Evolutionary conservation across 73 alveolate species (phyloP).

Genomic region (Tetrahymena malaccensis): DNA sequence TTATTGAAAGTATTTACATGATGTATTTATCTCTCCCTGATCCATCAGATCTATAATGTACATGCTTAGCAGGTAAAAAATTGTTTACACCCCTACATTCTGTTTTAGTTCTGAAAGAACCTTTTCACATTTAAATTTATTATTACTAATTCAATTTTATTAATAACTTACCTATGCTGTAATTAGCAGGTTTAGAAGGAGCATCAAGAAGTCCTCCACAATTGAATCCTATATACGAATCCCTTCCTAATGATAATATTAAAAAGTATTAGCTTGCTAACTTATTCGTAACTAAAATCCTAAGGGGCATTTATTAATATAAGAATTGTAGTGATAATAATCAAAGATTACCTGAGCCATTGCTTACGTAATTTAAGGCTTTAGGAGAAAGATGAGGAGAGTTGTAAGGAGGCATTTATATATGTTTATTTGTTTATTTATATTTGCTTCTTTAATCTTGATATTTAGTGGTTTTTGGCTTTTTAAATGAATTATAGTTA

Average conservation of each 20-base stretch:
- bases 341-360: background rate
- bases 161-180: background rate
- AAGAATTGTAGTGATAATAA: background rate
- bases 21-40: conserved; percentile 11
- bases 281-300: no score
- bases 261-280: background rate
- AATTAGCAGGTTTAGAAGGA: background rate
- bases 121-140: background rate
- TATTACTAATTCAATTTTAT: background rate
- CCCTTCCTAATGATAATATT: conserved; percentile 3
- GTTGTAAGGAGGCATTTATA: background rate
- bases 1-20: background rate
- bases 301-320: background rate
- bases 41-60: conserved; percentile 21
- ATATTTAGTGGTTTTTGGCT: background rate
- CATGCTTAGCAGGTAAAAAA: conserved; percentile 1
- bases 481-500: no score
- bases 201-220: conserved; percentile 19
- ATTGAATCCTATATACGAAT: conserved; percentile 7
- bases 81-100: background rate
- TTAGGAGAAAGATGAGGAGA: background rate
- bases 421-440: background rate
- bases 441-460: background rate
- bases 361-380: background rate
- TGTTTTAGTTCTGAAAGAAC: conserved; percentile 5